phyloP scores from a whole-genome alignment of 1,284 basidiomycete species.

The Apiotrichum mycotoxinovorans region DNA sequence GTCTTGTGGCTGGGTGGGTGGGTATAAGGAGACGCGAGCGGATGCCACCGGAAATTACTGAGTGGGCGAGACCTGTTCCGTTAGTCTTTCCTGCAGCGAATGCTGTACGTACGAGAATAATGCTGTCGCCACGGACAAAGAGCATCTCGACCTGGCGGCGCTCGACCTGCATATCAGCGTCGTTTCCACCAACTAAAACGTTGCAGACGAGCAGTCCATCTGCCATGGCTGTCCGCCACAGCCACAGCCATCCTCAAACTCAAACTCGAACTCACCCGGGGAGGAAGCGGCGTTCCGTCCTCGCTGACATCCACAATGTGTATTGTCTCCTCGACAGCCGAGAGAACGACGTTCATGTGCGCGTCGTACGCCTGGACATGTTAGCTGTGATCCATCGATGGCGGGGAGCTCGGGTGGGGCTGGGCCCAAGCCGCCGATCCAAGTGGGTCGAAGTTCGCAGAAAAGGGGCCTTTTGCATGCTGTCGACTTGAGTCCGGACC shows the following conservation, averaged over 20 bases:
- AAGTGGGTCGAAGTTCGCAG: no score
- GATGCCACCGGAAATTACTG: constrained; percentile 8
- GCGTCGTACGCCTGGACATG: constrained; percentile 86
- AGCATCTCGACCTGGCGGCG: constrained; percentile 97
- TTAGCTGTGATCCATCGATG: background rate
- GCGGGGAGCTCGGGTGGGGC: no score
- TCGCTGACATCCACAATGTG: constrained; percentile 75
- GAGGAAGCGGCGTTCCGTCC: constrained; percentile 49
- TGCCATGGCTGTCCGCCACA: background rate
- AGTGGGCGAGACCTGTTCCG: constrained; percentile 17
- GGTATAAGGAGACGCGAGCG: background rate
- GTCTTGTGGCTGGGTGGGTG: background rate
- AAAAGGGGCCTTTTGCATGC: no score
- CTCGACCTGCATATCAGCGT: constrained; percentile 61
- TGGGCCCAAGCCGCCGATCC: no score
- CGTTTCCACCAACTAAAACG: background rate
- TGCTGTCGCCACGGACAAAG: constrained; percentile 93
- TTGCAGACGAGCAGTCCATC: background rate
- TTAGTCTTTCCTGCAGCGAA: background rate
- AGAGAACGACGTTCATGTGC: constrained; percentile 98
- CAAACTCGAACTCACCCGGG: constrained; percentile 54
- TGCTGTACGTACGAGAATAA: constrained; percentile 72
- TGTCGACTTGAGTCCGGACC: no score
- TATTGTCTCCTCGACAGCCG: constrained; percentile 94
- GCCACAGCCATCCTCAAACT: background rate